Base-by-base conservation (phyloP, 768 basidiomycete genomes). In the Macrolepiota dolichaula region DNA sequence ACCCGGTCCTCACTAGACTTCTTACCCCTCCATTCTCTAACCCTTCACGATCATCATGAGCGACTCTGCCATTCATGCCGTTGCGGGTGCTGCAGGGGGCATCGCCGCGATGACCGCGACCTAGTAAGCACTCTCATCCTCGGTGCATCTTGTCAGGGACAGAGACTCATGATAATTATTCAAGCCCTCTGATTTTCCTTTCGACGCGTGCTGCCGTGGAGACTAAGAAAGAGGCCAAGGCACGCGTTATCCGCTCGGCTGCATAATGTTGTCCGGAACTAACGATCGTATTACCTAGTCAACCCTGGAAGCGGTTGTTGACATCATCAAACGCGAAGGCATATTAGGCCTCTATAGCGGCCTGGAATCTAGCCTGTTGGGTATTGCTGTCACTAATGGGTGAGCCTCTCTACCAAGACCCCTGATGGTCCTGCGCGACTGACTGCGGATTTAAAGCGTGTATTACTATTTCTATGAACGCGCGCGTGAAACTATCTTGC, bases 381-480 rank as follows among this genome's bases (percentile, higher is more conserved):
- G 94, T 5, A 92, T 99, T 64, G 94, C 93, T 4, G 81, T 97
- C 36, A 97, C 97, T 19, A 98, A 98, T 67, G 91, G 90, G 92
- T 91, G 66, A 55, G 82, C 70, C 25, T 19, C 22, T 49, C 40
- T 46, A 19, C 7, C 24, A 36, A 7, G 37, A 57, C 42, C 46
- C 25, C 22, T n/a, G 29, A 7, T 19, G 15, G 2, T 19, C 37
- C 22, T 35, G 52, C n/a, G 24, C 42, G 50, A 19, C 46, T 51
- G 42, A 22, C 19, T 60, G 57, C 58, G 57, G 32, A 51, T 57
- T 22, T 32, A 7, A 65, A 94, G 94, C 1, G 89, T 93, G 5
- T 98, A 97, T 70, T 98, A 98, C 75, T 94, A 91, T 73, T 95
- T 91, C 78, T 94, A 92, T 69, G 91, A 92, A 70, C 82, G 86